Base-by-base conservation (phyloP, 2,329 filamentous ascomycete species). In the Trichocomaceae sp. region DNA sequence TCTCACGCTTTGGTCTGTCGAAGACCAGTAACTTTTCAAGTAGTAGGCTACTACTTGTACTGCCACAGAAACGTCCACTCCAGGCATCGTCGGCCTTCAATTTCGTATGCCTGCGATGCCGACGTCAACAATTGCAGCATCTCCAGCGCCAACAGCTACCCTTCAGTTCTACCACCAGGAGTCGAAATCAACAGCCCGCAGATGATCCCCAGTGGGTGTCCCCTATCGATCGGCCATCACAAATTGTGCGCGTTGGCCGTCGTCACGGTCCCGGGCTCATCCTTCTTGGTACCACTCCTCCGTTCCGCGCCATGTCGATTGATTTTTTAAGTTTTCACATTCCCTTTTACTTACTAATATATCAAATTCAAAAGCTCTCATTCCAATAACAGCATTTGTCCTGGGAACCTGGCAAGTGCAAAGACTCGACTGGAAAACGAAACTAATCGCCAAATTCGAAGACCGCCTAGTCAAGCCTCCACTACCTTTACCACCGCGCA, bases 371-470 rank as follows among this genome's bases (percentile, higher is more conserved):
- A 20, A 42, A 12, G 88, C 89, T 41, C 74, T 95, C 51, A 97
- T 99, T 64, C 93, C 93, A 48, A 73, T 96, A 57, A 96, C 91
- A 1, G 90, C 93, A 10, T 96, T 99, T 71, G 77, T 79, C 53
- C 84, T 99, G 15, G 93, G 93, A 29, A 89, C 89, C 60, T 99
- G 93, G 93, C 93, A 99, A 70, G 88, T 99, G 52, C 84, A 95
- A 70, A 87, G 93, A 10, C 82, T 99, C 1, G 83, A 85, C 56
- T 96, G 92, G 91, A 99, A 99, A 71, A 90, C 90, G 3, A 87
- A 95, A 46, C 79, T 99, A 12, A 85, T 99, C 58, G 90, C 92
- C 57, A 89, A 86, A 63, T 90, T 88, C 71, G 93, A 97, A 74
- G 91, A 99, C 76, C 87, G 92, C 5, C 81, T 99, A 35, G 81